These are phyloP conservation scores for Atkinsonella hypoxylon DNA, from an alignment of 2,329 filamentous ascomycete genomes.

Conservation along the genomic window DNA sequence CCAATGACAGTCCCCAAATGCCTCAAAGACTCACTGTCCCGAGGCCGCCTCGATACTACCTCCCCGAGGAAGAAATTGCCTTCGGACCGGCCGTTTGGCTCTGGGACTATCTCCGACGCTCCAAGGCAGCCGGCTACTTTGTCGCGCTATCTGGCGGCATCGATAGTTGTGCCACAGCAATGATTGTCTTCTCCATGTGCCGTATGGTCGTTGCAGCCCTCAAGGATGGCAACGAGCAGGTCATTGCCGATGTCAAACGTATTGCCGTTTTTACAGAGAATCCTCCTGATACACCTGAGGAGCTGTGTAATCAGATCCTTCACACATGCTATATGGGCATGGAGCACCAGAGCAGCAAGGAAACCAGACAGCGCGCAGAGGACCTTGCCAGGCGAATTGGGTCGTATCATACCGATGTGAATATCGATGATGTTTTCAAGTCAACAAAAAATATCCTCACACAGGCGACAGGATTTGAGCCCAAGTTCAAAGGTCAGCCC, in stretches of 20 bases:
- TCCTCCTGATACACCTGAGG: conserved; percentile 43
- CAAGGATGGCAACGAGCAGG: conserved; percentile 19
- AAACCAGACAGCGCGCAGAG: conserved; percentile 55
- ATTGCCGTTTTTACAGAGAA: conserved; percentile 14
- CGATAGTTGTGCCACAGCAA: conserved; percentile 37
- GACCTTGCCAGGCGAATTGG: conserved; percentile 51
- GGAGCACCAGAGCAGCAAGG: conserved; percentile 43
- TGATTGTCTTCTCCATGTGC: conserved; percentile 36
- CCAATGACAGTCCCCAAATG: conserved; percentile 15
- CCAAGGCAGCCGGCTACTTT: conserved; percentile 38
- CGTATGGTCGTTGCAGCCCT: conserved; percentile 42
- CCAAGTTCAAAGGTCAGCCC: conserved; percentile 43
- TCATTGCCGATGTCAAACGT: conserved; percentile 15
- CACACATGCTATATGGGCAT: conserved; percentile 50
- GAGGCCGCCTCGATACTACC: conserved; percentile 40
- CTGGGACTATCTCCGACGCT: conserved; percentile 50
- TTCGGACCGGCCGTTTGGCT: conserved; percentile 53
- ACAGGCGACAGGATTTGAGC: conserved; percentile 41
- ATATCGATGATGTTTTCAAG: conserved; percentile 46
- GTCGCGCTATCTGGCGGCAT: conserved; percentile 44
- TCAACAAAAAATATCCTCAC: conserved; percentile 49
- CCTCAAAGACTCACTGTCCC: conserved; percentile 26
- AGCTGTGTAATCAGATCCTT: conserved; percentile 33
- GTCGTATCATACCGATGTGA: conserved; percentile 58
- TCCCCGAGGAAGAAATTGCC: conserved; percentile 56